Conservation (phyloP, 106 monocot genomes). For the Alisma plantagoaquatica region DNA sequence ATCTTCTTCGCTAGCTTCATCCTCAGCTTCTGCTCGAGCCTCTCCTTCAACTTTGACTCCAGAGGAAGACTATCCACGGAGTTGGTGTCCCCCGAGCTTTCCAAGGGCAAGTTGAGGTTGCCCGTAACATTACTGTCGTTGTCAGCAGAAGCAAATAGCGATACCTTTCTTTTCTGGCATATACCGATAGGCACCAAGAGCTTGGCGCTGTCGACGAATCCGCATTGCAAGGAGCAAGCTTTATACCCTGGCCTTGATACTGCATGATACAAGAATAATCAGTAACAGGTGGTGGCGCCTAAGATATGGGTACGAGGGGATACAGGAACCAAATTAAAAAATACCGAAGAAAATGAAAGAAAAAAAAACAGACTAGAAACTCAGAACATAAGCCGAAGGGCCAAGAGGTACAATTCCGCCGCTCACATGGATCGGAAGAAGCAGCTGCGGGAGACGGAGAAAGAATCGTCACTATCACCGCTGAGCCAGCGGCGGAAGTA, state of each 20-base stretch:
- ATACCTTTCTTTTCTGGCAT: conserved; percentile 16
- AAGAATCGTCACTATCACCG: neutral
- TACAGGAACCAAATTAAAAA: neutral
- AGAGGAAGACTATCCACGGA: conserved; percentile 62
- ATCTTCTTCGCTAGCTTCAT: conserved; percentile 91
- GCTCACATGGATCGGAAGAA: conserved; percentile 4
- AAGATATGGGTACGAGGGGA: neutral
- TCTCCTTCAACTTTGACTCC: conserved; percentile 62
- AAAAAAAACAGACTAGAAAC: neutral
- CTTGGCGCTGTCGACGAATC: conserved; percentile 9
- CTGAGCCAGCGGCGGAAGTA: neutral
- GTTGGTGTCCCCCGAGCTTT: conserved; percentile 20
- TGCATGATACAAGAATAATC: conserved; percentile 15
- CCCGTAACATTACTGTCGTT: conserved; percentile 23
- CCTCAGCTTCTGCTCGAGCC: conserved; percentile 56
- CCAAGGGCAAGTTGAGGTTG: conserved; percentile 15
- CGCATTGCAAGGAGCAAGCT: conserved; percentile 11
- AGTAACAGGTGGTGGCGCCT: neutral
- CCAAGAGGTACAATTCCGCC: too few relatives aligned
- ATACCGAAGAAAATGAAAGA: neutral
- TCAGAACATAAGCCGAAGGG: neutral
- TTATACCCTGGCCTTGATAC: conserved; percentile 23
- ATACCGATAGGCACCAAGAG: conserved; percentile 1
- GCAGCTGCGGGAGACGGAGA: neutral
- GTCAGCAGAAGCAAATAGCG: conserved; percentile 36